Evolutionary conservation across 2,329 filamentous ascomycete species (phyloP).

Genomic region (Sphaceloma murrayae): DNA sequence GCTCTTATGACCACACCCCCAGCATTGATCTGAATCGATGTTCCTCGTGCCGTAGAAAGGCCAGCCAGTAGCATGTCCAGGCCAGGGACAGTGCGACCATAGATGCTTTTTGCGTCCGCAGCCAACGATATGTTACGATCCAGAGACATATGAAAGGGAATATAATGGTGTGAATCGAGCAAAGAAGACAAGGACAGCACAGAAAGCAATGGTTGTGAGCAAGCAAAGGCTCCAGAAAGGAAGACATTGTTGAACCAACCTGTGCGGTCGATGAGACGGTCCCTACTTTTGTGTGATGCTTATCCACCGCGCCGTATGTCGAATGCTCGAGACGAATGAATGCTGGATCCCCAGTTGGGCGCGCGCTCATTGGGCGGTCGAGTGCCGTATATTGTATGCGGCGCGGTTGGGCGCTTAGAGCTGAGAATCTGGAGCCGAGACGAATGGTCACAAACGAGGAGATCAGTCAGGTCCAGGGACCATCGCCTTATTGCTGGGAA

Average conservation of each 20-base stretch:
- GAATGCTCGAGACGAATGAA: background rate
- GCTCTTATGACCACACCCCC: background rate
- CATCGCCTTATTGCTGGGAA: too few relatives aligned
- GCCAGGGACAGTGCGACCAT: background rate
- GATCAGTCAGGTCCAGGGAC: too few relatives aligned
- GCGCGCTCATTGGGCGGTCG: background rate
- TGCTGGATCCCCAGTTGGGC: background rate
- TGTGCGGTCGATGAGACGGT: background rate
- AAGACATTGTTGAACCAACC: background rate
- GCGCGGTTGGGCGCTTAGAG: slow-evolving; percentile 9
- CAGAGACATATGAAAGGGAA: background rate
- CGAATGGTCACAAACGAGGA: too few relatives aligned
- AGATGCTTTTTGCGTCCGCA: background rate
- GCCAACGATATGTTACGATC: background rate
- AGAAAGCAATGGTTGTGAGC: background rate
- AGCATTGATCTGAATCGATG: background rate
- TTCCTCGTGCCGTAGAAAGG: background rate
- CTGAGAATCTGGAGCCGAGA: background rate
- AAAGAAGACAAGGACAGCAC: background rate
- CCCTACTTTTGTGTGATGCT: background rate
- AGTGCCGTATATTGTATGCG: background rate
- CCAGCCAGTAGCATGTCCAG: background rate
- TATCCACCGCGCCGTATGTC: background rate
- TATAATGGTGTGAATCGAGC: background rate
- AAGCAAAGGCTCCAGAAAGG: background rate